These are phyloP conservation scores for Leccinum truebloodii DNA, from an alignment of 768 basidiomycete species.

Conservation along the genomic window DNA sequence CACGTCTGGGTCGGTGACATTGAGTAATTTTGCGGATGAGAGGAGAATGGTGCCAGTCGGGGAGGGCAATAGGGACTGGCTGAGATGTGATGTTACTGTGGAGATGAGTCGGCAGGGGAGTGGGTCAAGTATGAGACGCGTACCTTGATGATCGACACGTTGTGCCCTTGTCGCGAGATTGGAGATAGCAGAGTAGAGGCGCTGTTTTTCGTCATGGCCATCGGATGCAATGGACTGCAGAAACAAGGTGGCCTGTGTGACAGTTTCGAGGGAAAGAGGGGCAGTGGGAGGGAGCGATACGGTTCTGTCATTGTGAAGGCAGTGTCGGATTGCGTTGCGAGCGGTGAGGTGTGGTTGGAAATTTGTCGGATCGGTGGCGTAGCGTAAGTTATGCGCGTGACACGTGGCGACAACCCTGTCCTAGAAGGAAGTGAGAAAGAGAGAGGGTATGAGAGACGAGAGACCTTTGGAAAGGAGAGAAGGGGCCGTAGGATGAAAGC, in stretches of 20 bases:
- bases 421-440: constrained; percentile 38
- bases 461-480: constrained; percentile 67
- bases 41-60: constrained; percentile 53
- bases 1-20: constrained; percentile 36
- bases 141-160: constrained; percentile 50
- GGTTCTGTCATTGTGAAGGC: constrained; percentile 24
- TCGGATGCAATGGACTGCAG: constrained; percentile 36
- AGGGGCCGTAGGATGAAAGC: constrained; percentile 75
- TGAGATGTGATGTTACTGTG: constrained; percentile 46
- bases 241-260: constrained; percentile 33
- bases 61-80: constrained; percentile 40
- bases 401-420: constrained; percentile 82
- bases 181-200: constrained; percentile 40
- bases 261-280: constrained; percentile 32
- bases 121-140: neutral
- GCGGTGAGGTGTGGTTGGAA: constrained; percentile 71
- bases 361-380: constrained; percentile 70
- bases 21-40: constrained; percentile 36
- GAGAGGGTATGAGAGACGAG: neutral
- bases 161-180: constrained; percentile 38
- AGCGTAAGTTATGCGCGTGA: constrained; percentile 57
- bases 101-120: constrained; percentile 28
- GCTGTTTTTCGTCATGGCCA: constrained; percentile 34
- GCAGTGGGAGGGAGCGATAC: constrained; percentile 32
- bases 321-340: constrained; percentile 70